These are phyloP conservation scores for Huntiella bhutanensis DNA, from an alignment of 2,329 filamentous ascomycete species.

Conservation along the genomic window DNA sequence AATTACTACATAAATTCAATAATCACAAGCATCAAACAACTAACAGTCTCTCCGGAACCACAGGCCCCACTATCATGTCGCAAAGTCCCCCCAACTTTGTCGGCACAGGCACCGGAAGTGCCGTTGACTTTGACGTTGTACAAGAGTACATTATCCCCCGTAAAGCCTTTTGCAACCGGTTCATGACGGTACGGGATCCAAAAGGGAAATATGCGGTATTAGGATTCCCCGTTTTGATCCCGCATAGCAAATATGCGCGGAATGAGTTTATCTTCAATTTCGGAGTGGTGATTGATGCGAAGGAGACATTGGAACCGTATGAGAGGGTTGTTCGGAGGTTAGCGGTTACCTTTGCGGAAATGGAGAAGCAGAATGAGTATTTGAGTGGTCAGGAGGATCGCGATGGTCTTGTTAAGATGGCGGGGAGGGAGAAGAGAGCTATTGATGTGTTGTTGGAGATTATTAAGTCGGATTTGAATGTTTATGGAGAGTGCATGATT, in stretches of 20 bases:
- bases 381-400: slow-evolving; percentile 39
- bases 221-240: slow-evolving; percentile 76
- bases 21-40: background rate
- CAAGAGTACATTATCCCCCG: slow-evolving; percentile 88
- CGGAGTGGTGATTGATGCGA: slow-evolving; percentile 54
- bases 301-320: slow-evolving; percentile 55
- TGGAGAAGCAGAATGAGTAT: slow-evolving; percentile 83
- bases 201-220: slow-evolving; percentile 57
- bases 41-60: slow-evolving; percentile 40
- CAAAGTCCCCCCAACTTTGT: slow-evolving; percentile 18
- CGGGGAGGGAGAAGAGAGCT: slow-evolving; percentile 28
- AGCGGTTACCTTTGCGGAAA: slow-evolving; percentile 64
- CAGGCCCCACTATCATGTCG: slow-evolving; percentile 38
- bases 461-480: slow-evolving; percentile 73
- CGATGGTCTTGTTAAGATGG: slow-evolving; percentile 19
- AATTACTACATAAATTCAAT: background rate
- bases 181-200: slow-evolving; percentile 60
- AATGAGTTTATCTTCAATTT: slow-evolving; percentile 99
- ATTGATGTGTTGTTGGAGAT: slow-evolving; percentile 76
- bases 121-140: slow-evolving; percentile 72
- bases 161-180: slow-evolving; percentile 85
- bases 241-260: slow-evolving; percentile 62
- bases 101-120: slow-evolving; percentile 33
- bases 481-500: slow-evolving; percentile 97
- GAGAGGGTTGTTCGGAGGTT: slow-evolving; percentile 73